Base-by-base conservation (phyloP, 2,329 filamentous ascomycete genomes). In the Balansia obtecta region DNA sequence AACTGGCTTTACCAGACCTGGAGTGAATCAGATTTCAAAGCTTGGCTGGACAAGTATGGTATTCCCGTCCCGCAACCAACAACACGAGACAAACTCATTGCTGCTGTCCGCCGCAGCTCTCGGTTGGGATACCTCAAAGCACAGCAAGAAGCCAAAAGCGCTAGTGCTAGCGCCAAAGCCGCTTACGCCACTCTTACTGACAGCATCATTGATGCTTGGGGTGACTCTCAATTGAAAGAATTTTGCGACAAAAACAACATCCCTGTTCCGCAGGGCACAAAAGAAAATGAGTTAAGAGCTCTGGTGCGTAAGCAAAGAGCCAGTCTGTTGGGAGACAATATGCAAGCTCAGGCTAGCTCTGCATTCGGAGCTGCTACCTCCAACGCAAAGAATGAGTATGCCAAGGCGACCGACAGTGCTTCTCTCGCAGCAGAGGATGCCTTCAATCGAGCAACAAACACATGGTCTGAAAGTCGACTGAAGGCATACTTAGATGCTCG, bases 1-100 rank as follows among this genome's bases (percentile, higher is more conserved):
- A 82, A 96, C 71, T 97, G 93, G 93, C 73, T 97, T 42, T 98
- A 96, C 64, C 77, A 83, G 53, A 76, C 84, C 8, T 98, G 93
- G 93, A 84, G 86, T 48, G 87, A 95, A 56, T 96, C 90, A 56
- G 91, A 96, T 46, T 72, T 95, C 55, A 97, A 97, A 75, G 79
- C 86, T 57, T 98, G 87, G 85, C 83, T 96, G 45, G 93, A 97
- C 61, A 83, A 85, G 57, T 82, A 88, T 58, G 93, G 93, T 48
- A 82, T 91, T 67, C 84, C 88, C 12, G 86, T 80, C 50, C 91
- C 93, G 53, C 91, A 97, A 66, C 86, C 88, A 32, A 80, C 80
- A 46, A 83, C 74, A 53, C 88, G 93, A 53, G 90, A 97, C 69
- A 88, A 88, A 68, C 76, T 97, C 48, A 83, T 98, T 63, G 88